Evolutionary conservation across 208 protist species (phyloP), one percentile per base, ranked within the genome.

Genomic region (Crithidia mellificae): DNA sequence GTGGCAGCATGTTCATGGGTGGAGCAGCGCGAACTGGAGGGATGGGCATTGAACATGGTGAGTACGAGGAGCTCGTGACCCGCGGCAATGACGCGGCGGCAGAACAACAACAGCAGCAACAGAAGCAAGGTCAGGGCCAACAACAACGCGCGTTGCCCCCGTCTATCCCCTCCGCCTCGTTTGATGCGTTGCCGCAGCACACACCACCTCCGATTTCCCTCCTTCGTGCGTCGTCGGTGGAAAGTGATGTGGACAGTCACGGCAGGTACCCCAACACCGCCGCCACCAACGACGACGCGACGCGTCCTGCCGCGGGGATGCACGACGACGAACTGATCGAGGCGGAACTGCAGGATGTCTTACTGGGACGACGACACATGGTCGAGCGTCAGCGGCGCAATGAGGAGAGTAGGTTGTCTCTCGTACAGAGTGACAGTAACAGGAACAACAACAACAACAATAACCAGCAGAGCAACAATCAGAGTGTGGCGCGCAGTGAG

Each of bases 391-490:
- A 46, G 30, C 29, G 59, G 50, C 29, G 2, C 19, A 30, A 27
- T 12, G 30, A 30, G 7, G 51, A n/a, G n/a, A n/a, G n/a, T n/a
- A n/a, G n/a, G n/a, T n/a, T n/a, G n/a, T n/a, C n/a, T n/a, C n/a
- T n/a, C n/a, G n/a, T n/a, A n/a, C 29, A 25, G 51, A 43, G 5
- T 34, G 41, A 25, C 65, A 9, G 32, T 32, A 20, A 2, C 14
- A 6, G 17, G 17, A 44, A 12, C 29, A 39, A 25, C 56, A 11
- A 27, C 62, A 72, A 50, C 69, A 69, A 6, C 65, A 36, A 15
- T 3, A 36, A 19, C 50, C 41, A 46, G 17, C 41, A 46, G 17
- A 6, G 17, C 8, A 27, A 38, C 11, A n/a, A n/a, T n/a, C n/a
- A n/a, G n/a, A n/a, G n/a, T n/a, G n/a, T n/a, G n/a, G n/a, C n/a